Conservation (phyloP, 78 protist species). For the Dictyostelium firmibasis region DNA sequence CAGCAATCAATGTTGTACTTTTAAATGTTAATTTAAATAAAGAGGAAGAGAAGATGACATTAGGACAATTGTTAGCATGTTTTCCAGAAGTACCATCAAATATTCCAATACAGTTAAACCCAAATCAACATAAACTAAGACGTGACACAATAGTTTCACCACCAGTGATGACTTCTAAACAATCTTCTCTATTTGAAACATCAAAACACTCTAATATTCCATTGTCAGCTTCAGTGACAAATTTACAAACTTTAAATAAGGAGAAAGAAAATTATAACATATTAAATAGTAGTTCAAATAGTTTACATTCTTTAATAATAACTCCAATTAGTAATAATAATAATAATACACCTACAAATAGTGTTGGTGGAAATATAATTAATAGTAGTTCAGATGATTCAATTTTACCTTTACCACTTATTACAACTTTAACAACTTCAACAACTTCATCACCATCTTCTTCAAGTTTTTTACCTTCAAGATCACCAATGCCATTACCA, state of each 20-base stretch:
- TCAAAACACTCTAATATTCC: not conserved
- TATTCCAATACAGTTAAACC: not conserved
- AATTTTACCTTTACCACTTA: not conserved
- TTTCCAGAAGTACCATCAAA: conserved; percentile 54
- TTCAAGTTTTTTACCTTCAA: not conserved
- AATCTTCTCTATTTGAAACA: not conserved
- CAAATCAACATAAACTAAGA: conserved; percentile 19
- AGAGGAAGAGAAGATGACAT: conserved; percentile 29
- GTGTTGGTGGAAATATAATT: not conserved
- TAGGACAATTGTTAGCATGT: conserved; percentile 34
- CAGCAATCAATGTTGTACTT: not conserved
- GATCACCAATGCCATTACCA: not conserved
- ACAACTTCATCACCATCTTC: not conserved
- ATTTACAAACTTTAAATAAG: not conserved
- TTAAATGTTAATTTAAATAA: not conserved
- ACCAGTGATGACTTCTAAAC: not conserved
- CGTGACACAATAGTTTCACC: conserved; percentile 39
- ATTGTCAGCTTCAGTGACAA: not conserved
- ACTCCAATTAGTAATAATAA: not conserved
- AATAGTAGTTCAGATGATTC: not conserved
- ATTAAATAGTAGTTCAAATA: not conserved
- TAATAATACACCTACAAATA: not conserved
- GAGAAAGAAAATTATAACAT: not conserved
- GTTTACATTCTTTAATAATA: not conserved
- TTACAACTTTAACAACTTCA: not conserved